Evolutionary conservation across 1,139 yeast genomes (phyloP), one percentile per base, ranked within the genome.

Genomic region (Sporopachydermia cereana): DNA sequence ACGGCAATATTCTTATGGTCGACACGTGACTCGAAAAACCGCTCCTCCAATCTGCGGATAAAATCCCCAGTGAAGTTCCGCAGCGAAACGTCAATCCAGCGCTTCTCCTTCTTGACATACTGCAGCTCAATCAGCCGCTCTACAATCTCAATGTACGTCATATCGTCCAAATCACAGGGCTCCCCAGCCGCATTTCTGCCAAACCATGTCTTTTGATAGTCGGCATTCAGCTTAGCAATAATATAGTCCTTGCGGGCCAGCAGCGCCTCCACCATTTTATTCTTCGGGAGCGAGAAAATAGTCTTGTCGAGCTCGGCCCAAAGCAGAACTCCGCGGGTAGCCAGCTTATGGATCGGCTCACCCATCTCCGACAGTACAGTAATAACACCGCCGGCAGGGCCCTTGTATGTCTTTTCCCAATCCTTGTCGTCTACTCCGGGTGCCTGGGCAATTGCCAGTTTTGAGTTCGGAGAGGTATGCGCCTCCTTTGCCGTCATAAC

Each of bases 291-390:
- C 58, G 77, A 74, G 74, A 91, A 91, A 56, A 91, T 78, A 44
- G 95, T 85, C 55, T 86, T 93, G 66, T 91, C 99, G 69, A 91
- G 73, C 67, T 91, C 97, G 63, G 83, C 83, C 99, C 99, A 91
- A 62, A 91, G 78, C 66, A 85, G 64, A 51, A 91, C 97, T 73
- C 96, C 97, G 66, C 98, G 84, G 48, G 99, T 91, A 36, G 98
- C 98, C 58, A 91, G 77, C 72, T 91, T 91, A 69, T 91, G 99
- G 61, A 91, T 91, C 60, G 98, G 98, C 71, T 91, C 98, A 63
- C 99, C 98, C 97, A 91, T 91, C 73, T 91, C 99, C 27, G 97
- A 89, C 62, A 84, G 77, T 51, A 91, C 98, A 48, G 98, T 89
- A 55, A 91, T 72, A 53, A 93, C 78, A 67, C 98, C 98, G 68